Base-by-base conservation (phyloP, 495 filamentous ascomycete genomes). In the Delitschia confertaspora region DNA sequence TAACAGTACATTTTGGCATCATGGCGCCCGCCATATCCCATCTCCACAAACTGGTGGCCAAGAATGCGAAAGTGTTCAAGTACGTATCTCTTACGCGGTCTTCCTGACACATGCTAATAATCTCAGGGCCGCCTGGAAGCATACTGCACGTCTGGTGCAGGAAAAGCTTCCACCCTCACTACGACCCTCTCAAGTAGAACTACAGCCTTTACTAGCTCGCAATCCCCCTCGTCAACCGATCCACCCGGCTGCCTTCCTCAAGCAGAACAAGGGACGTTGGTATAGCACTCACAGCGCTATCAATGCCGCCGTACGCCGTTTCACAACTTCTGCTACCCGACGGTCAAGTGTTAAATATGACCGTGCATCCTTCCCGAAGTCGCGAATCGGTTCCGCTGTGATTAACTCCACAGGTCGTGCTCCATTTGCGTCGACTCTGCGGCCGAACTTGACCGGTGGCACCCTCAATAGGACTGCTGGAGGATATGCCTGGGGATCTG, bases 391-490 rank as follows among this genome's bases (percentile, higher is more conserved):
- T n/a, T 69, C 71, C 2, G 76, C 77, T 34, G 69, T 95, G 36
- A 66, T 67, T n/a, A 69, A 74, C 20, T 65, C 82, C 30, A 77
- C 85, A 9, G 71, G 74, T n/a, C 76, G 76, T 5, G 76, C 87
- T 4, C 89, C 91, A 0, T 98, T 96, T 59, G 85, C 87, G 1
- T 88, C 79, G 1, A 83, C 89, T 18, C 78, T 96, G 4, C 82
- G 91, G 6, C 91, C 91, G 3, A 95, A 93, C 53, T 68, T 98
- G 32, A 93, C 87, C 0, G 91, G 89, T 18, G 91, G 91, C 26
- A 80, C 84, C 4, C 66, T 98, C 24, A 76, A 82, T 25, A 78
- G 91, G 20, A 84, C 86, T 10, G 82, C 88, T 11, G 85, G 88
- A 42, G 91, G 91, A 2, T 96, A 96, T 65, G 70, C 74, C 20